phyloP scores from a whole-genome alignment of 2,329 filamentous ascomycete genomes.

The Colletotrichum sojae region DNA sequence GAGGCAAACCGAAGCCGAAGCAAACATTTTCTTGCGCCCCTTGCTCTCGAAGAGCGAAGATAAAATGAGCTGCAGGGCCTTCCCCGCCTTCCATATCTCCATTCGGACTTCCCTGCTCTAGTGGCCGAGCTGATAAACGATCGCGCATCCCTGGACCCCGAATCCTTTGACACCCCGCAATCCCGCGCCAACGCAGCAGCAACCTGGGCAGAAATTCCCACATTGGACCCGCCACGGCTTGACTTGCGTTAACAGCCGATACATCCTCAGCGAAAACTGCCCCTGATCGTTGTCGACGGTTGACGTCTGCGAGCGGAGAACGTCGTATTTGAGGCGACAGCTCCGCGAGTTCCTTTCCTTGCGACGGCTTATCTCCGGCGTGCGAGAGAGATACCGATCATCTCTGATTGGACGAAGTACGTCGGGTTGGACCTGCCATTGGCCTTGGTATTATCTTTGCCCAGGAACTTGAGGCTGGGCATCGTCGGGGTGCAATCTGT shows the following conservation, averaged over 20 bases:
- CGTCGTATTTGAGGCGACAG: neutral
- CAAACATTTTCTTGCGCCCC: neutral
- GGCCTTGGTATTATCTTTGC: conserved; percentile 1
- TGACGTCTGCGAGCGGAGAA: conserved; percentile 7
- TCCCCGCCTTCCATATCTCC: neutral
- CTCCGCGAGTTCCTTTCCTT: conserved; percentile 1
- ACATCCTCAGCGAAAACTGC: neutral
- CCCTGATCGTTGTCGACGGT: neutral
- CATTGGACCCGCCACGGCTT: conserved; percentile 10
- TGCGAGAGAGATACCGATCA: conserved; percentile 1
- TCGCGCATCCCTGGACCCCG: neutral
- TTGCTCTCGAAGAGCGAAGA: neutral
- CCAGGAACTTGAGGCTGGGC: neutral
- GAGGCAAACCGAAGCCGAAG: neutral
- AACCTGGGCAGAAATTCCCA: too few relatives aligned
- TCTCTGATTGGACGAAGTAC: conserved; percentile 2
- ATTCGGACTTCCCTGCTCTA: conserved; percentile 21
- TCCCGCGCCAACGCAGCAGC: neutral
- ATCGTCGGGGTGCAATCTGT: neutral
- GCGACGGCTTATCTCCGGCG: conserved; percentile 8
- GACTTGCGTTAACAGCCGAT: conserved; percentile 24
- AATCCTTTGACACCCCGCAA: conserved; percentile 7
- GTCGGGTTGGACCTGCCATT: neutral
- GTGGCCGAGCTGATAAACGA: conserved; percentile 26
- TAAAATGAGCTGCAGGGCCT: neutral